These are phyloP conservation scores for Boletus insuetus DNA, from an alignment of 768 basidiomycete genomes.

Conservation along the genomic window DNA sequence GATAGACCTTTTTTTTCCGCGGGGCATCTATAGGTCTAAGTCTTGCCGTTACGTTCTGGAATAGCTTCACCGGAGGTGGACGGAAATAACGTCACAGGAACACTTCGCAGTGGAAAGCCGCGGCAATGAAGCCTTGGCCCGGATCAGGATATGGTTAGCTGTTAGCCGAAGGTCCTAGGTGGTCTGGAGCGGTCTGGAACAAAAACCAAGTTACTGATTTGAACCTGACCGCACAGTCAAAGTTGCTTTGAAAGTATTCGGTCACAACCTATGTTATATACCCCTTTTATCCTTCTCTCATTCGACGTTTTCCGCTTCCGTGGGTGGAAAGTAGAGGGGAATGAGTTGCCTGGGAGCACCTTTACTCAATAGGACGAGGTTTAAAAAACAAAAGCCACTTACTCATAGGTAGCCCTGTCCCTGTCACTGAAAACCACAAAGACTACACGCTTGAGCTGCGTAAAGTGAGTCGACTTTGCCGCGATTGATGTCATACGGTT, in stretches of 20 bases:
- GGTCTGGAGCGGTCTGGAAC: no score
- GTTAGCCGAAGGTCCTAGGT: no score
- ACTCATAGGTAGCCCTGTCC: conserved; percentile 68
- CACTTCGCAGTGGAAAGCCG: not conserved
- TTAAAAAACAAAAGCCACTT: conserved; percentile 28
- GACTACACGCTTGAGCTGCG: conserved; percentile 65
- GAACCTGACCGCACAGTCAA: not conserved
- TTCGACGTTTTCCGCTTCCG: not conserved
- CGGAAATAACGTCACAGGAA: not conserved
- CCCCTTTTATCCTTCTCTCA: not conserved
- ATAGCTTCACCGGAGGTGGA: not conserved
- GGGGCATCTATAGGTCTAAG: no score
- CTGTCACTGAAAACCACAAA: conserved; percentile 70
- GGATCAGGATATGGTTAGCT: no score
- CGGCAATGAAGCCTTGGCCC: no score
- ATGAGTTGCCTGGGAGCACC: conserved; percentile 41
- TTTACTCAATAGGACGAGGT: not conserved
- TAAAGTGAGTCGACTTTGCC: not conserved
- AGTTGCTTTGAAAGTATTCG: not conserved
- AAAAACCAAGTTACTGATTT: no score
- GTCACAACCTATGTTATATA: not conserved
- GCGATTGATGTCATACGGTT: not conserved
- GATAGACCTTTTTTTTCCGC: not conserved
- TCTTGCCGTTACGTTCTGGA: no score
- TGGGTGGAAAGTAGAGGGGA: conserved; percentile 60